phyloP scores from a whole-genome alignment of 228 moss, liverwort and hornwort genomes.

The Sphagnum fallax region DNA sequence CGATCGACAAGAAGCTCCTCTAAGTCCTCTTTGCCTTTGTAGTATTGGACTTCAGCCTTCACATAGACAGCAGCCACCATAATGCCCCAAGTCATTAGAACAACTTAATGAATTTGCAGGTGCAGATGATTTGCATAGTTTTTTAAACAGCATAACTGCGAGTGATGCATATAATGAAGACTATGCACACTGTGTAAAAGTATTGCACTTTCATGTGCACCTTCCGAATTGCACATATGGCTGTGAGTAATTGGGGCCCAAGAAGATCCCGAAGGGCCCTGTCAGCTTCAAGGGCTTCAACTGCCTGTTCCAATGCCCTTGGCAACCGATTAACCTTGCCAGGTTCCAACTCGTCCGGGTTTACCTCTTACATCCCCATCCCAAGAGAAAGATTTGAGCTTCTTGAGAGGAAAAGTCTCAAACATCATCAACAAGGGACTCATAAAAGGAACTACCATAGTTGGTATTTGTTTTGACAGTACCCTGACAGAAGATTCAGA shows the following conservation, averaged over 20 bases:
- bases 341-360: constrained; percentile 38
- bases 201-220: constrained; percentile 5
- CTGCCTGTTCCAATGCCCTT: constrained; percentile 32
- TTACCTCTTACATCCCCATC: constrained; percentile 24
- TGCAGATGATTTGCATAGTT: too few species aligned
- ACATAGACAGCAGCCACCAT: background rate
- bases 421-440: background rate
- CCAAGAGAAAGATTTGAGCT: background rate
- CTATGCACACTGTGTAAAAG: too few species aligned
- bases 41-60: constrained; percentile 22
- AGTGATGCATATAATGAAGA: too few species aligned
- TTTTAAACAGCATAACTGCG: too few species aligned
- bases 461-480: background rate
- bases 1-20: constrained; percentile 12
- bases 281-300: constrained; percentile 40
- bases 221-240: constrained; percentile 45
- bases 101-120: too few species aligned
- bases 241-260: constrained; percentile 62
- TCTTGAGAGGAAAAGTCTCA: background rate
- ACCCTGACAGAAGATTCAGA: background rate
- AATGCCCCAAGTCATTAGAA: too few species aligned
- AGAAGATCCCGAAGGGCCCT: constrained; percentile 37
- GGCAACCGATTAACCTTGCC: constrained; percentile 47
- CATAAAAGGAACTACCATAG: background rate
- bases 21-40: constrained; percentile 8